phyloP scores from a whole-genome alignment of 768 basidiomycete genomes.

The Galerina marginata region DNA sequence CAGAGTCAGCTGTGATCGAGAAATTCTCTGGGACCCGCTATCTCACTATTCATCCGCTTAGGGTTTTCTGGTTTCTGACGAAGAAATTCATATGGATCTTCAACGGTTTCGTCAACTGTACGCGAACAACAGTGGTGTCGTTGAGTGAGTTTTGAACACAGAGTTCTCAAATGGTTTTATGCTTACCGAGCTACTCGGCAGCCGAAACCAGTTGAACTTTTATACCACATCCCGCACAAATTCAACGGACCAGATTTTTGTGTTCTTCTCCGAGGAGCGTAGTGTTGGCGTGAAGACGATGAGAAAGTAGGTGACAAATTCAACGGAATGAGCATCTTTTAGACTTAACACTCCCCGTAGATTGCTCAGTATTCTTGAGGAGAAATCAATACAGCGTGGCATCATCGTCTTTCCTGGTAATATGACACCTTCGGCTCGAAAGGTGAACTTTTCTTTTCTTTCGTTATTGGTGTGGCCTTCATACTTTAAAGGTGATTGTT shows the following conservation, averaged over 20 bases:
- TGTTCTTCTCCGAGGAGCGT: slow-evolving; percentile 95
- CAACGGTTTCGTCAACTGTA: slow-evolving; percentile 76
- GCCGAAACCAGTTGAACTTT: slow-evolving; percentile 90
- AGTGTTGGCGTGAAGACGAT: slow-evolving; percentile 98
- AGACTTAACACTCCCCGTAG: slow-evolving; percentile 44
- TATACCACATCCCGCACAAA: slow-evolving; percentile 77
- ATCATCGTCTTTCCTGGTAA: slow-evolving; percentile 95
- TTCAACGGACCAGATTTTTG: slow-evolving; percentile 80
- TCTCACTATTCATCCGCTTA: slow-evolving; percentile 42
- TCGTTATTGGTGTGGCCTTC: not conserved
- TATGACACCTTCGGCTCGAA: slow-evolving; percentile 96
- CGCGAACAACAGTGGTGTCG: slow-evolving; percentile 71
- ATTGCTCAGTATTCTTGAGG: slow-evolving; percentile 87
- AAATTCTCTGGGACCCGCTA: slow-evolving; percentile 16
- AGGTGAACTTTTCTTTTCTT: slow-evolving; percentile 53
- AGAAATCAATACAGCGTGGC: slow-evolving; percentile 87
- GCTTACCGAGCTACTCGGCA: slow-evolving; percentile 36
- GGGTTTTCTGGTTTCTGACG: slow-evolving; percentile 94
- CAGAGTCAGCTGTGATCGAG: slow-evolving; percentile 62
- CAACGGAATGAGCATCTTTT: slow-evolving; percentile 1
- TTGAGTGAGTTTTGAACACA: slow-evolving; percentile 74
- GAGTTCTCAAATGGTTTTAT: not conserved
- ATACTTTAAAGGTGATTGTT: slow-evolving; percentile 73
- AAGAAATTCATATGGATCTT: slow-evolving; percentile 91
- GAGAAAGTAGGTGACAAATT: slow-evolving; percentile 75